Evolutionary conservation across 768 basidiomycete species (phyloP), one percentile per base, ranked within the genome.

Genomic region (Suillus bovinus): DNA sequence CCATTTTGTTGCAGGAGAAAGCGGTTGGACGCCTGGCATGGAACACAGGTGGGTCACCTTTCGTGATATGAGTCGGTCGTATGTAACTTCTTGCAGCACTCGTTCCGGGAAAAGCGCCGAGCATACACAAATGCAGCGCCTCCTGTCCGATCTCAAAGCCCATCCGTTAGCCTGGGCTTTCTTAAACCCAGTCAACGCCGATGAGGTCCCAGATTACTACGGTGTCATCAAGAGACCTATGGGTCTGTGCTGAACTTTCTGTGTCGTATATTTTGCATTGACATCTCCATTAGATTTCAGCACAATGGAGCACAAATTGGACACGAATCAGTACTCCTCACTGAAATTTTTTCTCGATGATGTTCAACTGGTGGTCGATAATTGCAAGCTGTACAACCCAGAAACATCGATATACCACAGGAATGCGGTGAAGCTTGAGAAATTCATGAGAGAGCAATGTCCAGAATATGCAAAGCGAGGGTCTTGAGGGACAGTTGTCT

Each of bases 81-180:
- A 69, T 29, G 55, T 61, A 61, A 50, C 16, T 39, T 61, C 38
- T 55, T 76, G 74, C 42, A 69, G 68, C 68, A 74, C 68, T 68
- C 84, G 72, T 69, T 79, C 75, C 70, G 80, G 74, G 68, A 82
- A 66, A 71, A 85, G 84, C 76, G 72, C 87, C 64, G 84, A 90
- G 62, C 82, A 85, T 31, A 81, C 78, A 66, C 82, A 80, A 59
- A 90, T 98, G 85, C 85, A 90, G 69, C 86, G 87, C 47, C 81
- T 94, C 10, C 79, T 98, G 36, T 84, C 85, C 41, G 92, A 94
- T 57, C 76, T 99, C 60, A 86, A 90, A 72, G 83, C 80, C 33
- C 90, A 95, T 70, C 82, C 89, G 10, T 82, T 85, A 44, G 85
- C 91, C 1, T 99, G 97, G 96, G 86, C 97, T 7, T 99, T 99